Percentiles rank a stretch among this genome's conserved stretches.
Evolutionary conservation across 2,329 filamentous ascomycete species (phyloP).

Genomic region (Penicillium sumatraense): DNA sequence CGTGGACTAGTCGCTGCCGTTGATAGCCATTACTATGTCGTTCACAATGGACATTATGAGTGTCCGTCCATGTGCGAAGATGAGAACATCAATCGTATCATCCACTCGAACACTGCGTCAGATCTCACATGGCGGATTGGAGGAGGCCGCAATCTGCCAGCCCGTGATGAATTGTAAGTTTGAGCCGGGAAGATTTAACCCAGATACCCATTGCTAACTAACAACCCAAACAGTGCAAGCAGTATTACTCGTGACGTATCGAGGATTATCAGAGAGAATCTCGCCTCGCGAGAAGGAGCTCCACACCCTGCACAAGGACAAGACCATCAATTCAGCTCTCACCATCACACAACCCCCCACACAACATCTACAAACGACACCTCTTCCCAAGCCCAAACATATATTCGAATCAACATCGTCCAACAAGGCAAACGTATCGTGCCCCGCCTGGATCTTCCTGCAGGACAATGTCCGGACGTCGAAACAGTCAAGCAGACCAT

Average conservation of each 20-base stretch:
- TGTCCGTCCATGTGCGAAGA: conserved; percentile 41
- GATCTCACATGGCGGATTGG: conserved; percentile 44
- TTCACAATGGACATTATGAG: conserved; percentile 41
- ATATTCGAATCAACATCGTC: conserved; percentile 44
- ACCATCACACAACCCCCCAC: conserved; percentile 1
- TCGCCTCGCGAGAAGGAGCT: conserved; percentile 30
- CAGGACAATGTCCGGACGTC: conserved; percentile 40
- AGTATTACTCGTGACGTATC: conserved; percentile 48
- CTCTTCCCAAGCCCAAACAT: conserved; percentile 26
- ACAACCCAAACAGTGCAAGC: conserved; percentile 41
- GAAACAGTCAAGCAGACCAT: conserved; percentile 37
- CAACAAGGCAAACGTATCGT: conserved; percentile 46
- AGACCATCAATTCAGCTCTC: conserved; percentile 12
- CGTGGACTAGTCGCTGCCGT: conserved; percentile 49
- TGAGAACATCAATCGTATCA: conserved; percentile 40
- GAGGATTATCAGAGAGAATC: conserved; percentile 45
- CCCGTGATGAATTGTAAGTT: conserved; percentile 49
- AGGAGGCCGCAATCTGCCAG: conserved; percentile 31
- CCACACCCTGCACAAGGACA: neutral
- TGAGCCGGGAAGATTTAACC: neutral
- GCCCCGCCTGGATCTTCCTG: conserved; percentile 42
- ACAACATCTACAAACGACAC: neutral
- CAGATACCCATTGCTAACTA: conserved; percentile 13
- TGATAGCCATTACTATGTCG: conserved; percentile 48
- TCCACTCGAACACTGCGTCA: conserved; percentile 37